Conservation (phyloP, 495 filamentous ascomycete genomes). For the Aspergillus homomorphus region DNA sequence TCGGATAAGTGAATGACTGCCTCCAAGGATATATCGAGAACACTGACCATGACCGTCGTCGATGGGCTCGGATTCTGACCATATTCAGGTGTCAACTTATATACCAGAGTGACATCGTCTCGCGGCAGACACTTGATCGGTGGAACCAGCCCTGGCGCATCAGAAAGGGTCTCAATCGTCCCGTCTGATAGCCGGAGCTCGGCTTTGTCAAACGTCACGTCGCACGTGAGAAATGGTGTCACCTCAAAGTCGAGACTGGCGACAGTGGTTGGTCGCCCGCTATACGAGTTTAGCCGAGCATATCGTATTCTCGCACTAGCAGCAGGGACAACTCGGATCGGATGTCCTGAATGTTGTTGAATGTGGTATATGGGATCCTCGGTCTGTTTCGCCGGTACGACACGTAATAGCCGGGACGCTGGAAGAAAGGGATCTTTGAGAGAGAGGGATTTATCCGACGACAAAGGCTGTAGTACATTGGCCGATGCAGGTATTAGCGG, state of each 20-base stretch:
- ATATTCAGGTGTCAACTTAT: constrained; percentile 67
- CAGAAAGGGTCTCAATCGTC: constrained; percentile 63
- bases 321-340: constrained; percentile 71
- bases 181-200: constrained; percentile 65
- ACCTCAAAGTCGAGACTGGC: constrained; percentile 87
- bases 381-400: constrained; percentile 61
- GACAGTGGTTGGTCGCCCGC: constrained; percentile 63
- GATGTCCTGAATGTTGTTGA: constrained; percentile 57
- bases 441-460: constrained; percentile 61
- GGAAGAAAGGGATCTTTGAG: constrained; percentile 74
- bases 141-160: constrained; percentile 53
- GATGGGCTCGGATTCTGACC: constrained; percentile 49
- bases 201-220: constrained; percentile 65
- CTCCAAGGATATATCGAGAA: constrained; percentile 61
- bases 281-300: constrained; percentile 63
- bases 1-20: constrained; percentile 62
- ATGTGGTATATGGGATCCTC: constrained; percentile 62
- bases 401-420: constrained; percentile 72
- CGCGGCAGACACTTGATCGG: constrained; percentile 71
- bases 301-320: constrained; percentile 84
- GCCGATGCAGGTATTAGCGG: constrained; percentile 70
- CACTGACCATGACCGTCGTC: constrained; percentile 47
- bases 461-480: constrained; percentile 78
- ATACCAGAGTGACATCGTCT: constrained; percentile 83
- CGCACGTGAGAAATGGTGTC: constrained; percentile 73